These are phyloP conservation scores for Massarina eburnea DNA, from an alignment of 2,329 filamentous ascomycete genomes.

Conservation along the genomic window DNA sequence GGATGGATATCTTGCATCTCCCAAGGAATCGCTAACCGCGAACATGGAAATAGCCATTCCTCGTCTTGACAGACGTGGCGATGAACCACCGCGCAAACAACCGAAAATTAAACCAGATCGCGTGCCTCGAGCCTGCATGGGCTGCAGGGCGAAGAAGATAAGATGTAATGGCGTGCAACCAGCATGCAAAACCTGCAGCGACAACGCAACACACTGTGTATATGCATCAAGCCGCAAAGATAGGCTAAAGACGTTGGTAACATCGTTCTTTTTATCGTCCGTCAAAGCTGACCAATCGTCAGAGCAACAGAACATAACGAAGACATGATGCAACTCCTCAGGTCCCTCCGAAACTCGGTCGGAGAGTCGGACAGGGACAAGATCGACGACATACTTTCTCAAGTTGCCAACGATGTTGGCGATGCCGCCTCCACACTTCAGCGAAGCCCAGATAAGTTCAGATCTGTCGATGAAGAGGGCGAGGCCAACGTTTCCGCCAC, in stretches of 20 bases:
- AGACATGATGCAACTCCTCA: slow-evolving; percentile 30
- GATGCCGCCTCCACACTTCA: slow-evolving; percentile 18
- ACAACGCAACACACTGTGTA: slow-evolving; percentile 28
- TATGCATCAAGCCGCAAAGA: slow-evolving; percentile 41
- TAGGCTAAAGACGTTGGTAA: slow-evolving; percentile 34
- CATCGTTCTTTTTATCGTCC: not conserved
- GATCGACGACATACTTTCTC: slow-evolving; percentile 25
- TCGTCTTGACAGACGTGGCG: slow-evolving; percentile 22
- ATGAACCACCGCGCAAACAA: slow-evolving; percentile 16
- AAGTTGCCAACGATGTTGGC: slow-evolving; percentile 21
- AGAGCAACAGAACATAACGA: slow-evolving; percentile 33
- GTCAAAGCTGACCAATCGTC: slow-evolving; percentile 7
- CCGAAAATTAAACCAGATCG: slow-evolving; percentile 16
- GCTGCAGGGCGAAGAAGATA: slow-evolving; percentile 40
- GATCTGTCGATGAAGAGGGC: slow-evolving; percentile 10
- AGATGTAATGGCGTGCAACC: slow-evolving; percentile 42
- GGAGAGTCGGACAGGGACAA: slow-evolving; percentile 10
- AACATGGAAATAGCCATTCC: slow-evolving; percentile 23
- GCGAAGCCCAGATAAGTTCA: slow-evolving; percentile 5
- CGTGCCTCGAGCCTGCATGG: slow-evolving; percentile 35
- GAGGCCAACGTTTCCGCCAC: slow-evolving; percentile 26
- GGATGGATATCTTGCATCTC: no score
- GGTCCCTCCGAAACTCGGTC: slow-evolving; percentile 17
- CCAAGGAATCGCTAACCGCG: no score
- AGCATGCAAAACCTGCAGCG: slow-evolving; percentile 35